Conservation (phyloP, 306 rosid species). For the Morella rubra region DNA sequence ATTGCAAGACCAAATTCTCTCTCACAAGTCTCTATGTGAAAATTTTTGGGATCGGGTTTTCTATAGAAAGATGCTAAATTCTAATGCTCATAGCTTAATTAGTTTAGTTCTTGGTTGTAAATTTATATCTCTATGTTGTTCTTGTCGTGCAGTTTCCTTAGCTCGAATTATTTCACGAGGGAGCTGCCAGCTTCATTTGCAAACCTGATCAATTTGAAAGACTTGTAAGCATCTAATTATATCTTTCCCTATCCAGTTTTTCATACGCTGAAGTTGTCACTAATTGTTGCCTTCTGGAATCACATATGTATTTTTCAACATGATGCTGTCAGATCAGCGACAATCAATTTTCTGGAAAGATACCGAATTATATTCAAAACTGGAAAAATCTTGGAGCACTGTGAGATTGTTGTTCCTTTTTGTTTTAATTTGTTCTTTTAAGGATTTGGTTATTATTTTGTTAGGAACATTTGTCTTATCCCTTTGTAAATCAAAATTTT, state of each 20-base stretch:
- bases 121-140: background rate
- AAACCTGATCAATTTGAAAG: slow-evolving; percentile 26
- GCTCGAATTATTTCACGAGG: slow-evolving; percentile 47
- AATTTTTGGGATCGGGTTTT: slow-evolving; percentile 1
- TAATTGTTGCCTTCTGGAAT: background rate
- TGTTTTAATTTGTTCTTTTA: background rate
- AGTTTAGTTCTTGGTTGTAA: background rate
- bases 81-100: background rate
- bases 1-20: slow-evolving; percentile 41
- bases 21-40: background rate
- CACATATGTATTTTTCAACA: background rate
- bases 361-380: too few relatives aligned
- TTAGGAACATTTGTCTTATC: background rate
- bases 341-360: slow-evolving; percentile 49
- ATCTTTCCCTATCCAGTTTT: background rate
- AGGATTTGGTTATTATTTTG: slow-evolving; percentile 1
- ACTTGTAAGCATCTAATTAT: slow-evolving; percentile 48
- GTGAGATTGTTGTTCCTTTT: slow-evolving; percentile 31
- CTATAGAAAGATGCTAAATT: background rate
- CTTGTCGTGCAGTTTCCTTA: slow-evolving; percentile 37
- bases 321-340: slow-evolving; percentile 63
- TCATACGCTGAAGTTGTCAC: background rate
- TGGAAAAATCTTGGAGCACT: background rate
- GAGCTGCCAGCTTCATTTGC: slow-evolving; percentile 40
- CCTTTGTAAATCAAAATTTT: slow-evolving; percentile 12